A percentile compares a stretch with the other conserved stretches of the same genome.
Evolutionary conservation across 495 filamentous ascomycete genomes (phyloP).

Genomic region (Penicillium subrubescens): DNA sequence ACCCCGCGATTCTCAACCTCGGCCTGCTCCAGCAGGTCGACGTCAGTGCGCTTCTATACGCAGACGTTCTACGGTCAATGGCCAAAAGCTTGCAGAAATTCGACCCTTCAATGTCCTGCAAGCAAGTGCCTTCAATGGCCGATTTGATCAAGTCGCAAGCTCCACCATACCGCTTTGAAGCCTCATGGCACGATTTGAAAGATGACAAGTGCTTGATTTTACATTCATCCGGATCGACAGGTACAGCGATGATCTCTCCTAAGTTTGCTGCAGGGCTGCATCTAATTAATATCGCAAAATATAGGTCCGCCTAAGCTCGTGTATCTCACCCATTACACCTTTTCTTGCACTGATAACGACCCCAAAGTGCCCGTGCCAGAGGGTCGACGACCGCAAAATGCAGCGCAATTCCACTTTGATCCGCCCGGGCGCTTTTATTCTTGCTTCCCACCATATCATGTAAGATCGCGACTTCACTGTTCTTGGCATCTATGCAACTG

Average conservation of each 20-base stretch:
- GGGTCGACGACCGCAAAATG: constrained; percentile 29
- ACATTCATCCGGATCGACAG: constrained; percentile 24
- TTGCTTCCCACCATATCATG: constrained; percentile 32
- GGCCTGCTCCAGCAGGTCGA: constrained; percentile 20
- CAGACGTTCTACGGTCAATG: constrained; percentile 9
- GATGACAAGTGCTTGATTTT: constrained; percentile 18
- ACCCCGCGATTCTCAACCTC: constrained; percentile 17
- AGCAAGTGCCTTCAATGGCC: constrained; percentile 16
- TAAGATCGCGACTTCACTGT: constrained; percentile 5
- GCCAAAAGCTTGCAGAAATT: constrained; percentile 18
- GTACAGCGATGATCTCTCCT: constrained; percentile 5
- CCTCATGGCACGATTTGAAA: constrained; percentile 8
- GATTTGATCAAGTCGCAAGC: constrained; percentile 11
- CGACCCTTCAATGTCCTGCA: constrained; percentile 19
- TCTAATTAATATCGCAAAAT: neutral
- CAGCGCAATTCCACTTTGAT: constrained; percentile 25
- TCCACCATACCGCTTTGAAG: constrained; percentile 12
- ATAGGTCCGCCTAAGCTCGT: constrained; percentile 29
- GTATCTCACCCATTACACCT: constrained; percentile 25
- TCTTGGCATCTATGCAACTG: neutral
- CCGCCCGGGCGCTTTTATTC: constrained; percentile 24
- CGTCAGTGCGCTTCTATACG: constrained; percentile 12
- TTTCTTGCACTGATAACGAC: constrained; percentile 34
- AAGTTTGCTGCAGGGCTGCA: neutral
- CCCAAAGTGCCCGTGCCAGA: constrained; percentile 25